phyloP scores from a whole-genome alignment of 495 filamentous ascomycete genomes.

The Penicillium egyptiacum region DNA sequence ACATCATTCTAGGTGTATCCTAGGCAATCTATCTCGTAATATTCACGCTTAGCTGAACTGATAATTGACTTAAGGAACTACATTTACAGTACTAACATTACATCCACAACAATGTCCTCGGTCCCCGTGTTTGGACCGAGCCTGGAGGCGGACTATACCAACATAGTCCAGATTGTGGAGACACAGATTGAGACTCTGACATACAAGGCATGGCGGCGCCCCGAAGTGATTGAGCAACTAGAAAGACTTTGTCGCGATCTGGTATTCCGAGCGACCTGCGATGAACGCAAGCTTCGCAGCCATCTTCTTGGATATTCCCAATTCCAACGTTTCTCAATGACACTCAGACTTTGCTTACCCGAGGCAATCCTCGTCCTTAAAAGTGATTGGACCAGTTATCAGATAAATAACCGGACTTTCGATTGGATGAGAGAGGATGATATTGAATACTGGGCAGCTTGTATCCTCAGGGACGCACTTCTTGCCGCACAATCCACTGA shows the following conservation, averaged over 20 bases:
- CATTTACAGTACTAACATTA: neutral
- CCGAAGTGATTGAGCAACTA: neutral
- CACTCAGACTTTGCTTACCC: neutral
- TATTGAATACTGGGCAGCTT: neutral
- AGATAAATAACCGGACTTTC: neutral
- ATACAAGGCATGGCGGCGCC: neutral
- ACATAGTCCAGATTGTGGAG: neutral
- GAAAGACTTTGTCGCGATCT: neutral
- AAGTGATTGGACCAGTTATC: neutral
- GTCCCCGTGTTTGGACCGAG: neutral
- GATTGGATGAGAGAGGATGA: neutral
- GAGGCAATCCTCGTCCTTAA: neutral
- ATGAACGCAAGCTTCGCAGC: neutral
- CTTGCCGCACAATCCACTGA: neutral
- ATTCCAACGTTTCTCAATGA: constrained; percentile 2
- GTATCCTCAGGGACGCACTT: neutral
- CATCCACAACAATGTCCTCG: neutral
- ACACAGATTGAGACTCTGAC: neutral
- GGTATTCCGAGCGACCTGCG: neutral
- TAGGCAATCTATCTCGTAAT: neutral
- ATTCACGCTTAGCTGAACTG: neutral
- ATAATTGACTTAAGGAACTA: neutral
- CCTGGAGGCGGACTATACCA: neutral
- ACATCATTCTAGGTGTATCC: neutral
- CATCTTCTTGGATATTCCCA: neutral